Conservation (phyloP, 768 basidiomycete genomes). For the Leccinum aurantiacum region DNA sequence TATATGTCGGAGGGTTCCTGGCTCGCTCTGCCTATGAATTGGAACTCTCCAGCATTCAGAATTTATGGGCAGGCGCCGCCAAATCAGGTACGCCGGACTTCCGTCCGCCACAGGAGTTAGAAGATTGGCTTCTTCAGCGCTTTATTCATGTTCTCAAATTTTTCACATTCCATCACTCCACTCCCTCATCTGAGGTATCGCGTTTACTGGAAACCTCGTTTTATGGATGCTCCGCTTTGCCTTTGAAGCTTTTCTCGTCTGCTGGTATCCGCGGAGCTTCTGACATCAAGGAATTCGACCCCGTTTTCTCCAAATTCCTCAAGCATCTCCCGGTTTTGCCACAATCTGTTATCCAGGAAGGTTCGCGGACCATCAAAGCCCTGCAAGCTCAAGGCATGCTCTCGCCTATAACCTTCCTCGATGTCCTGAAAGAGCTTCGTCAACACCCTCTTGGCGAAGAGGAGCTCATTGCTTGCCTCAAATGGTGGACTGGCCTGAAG, state of each 20-base stretch:
- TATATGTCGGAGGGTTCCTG: constrained; percentile 13
- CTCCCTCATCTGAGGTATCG: constrained; percentile 81
- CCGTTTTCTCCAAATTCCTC: constrained; percentile 70
- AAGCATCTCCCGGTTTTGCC: constrained; percentile 77
- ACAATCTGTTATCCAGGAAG: constrained; percentile 52
- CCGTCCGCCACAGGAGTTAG: constrained; percentile 41
- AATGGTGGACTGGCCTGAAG: constrained; percentile 73
- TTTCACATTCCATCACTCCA: constrained; percentile 87
- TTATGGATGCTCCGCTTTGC: constrained; percentile 11
- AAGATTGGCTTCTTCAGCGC: constrained; percentile 52
- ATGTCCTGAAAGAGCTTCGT: constrained; percentile 78
- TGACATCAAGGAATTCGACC: constrained; percentile 57
- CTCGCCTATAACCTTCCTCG: constrained; percentile 72
- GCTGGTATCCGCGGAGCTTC: constrained; percentile 9
- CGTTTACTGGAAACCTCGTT: constrained; percentile 71
- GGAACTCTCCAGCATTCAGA: constrained; percentile 17
- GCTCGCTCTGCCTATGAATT: constrained; percentile 12
- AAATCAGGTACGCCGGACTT: constrained; percentile 32
- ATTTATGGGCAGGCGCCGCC: constrained; percentile 58
- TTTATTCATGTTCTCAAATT: constrained; percentile 82
- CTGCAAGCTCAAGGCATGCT: constrained; percentile 66
- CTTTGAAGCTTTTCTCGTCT: constrained; percentile 12
- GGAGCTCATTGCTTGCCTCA: constrained; percentile 80
- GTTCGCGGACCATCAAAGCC: constrained; percentile 57
- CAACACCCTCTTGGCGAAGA: constrained; percentile 64